Conservation (phyloP, 257 asterid species). For the Gentiana dahurica region DNA sequence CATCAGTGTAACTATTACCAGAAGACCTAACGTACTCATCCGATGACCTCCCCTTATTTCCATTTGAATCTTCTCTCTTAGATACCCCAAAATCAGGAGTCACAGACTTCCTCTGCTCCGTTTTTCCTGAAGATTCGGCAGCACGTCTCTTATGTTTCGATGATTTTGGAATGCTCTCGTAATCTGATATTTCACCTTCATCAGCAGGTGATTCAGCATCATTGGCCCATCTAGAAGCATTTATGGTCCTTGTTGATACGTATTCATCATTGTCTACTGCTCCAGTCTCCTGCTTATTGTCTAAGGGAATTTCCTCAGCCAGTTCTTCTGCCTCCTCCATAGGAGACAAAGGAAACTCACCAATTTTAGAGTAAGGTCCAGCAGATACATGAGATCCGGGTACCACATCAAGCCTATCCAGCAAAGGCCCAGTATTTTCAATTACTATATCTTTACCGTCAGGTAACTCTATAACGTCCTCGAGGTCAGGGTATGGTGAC, state of each 20-base stretch:
- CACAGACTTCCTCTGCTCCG: conserved; percentile 30
- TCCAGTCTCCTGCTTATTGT: conserved; percentile 14
- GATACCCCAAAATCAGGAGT: conserved; percentile 56
- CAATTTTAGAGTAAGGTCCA: conserved; percentile 20
- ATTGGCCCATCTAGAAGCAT: conserved; percentile 79
- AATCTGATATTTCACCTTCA: conserved; percentile 61
- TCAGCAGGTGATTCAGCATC: conserved; percentile 62
- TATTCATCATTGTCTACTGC: conserved; percentile 35
- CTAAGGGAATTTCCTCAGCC: conserved; percentile 17
- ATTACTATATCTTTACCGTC: conserved; percentile 11
- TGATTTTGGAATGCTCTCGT: conserved; percentile 26
- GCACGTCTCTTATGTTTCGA: conserved; percentile 29
- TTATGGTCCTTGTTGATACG: conserved; percentile 38
- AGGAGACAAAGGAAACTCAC: conserved; percentile 17
- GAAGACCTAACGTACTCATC: conserved; percentile 54
- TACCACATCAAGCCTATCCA: conserved; percentile 18
- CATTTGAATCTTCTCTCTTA: conserved; percentile 42
- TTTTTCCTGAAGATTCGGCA: conserved; percentile 34
- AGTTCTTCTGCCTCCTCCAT: conserved; percentile 1
- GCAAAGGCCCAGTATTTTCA: conserved; percentile 10
- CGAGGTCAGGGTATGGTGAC: conserved; percentile 16
- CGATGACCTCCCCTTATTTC: conserved; percentile 40
- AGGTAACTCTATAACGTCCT: conserved; percentile 1
- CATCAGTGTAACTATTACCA: conserved; percentile 48
- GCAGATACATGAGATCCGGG: conserved; percentile 8